Evolutionary conservation across 371 early-diverging fungal genomes (phyloP).

Genomic region (Batrachochytrium dendrobatidis): DNA sequence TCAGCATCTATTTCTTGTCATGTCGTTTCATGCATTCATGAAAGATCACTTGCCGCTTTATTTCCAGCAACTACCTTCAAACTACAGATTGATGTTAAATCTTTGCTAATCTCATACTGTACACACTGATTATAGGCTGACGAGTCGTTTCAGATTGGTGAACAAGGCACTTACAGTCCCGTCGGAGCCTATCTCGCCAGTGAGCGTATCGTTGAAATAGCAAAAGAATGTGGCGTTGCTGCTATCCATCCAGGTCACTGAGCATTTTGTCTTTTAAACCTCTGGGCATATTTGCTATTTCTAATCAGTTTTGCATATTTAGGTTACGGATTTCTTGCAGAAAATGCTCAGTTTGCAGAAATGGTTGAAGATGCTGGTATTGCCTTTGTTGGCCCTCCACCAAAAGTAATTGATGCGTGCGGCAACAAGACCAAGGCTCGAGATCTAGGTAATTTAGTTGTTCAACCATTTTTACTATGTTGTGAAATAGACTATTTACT

Average conservation of each 20-base stretch:
- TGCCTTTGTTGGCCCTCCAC: constrained; percentile 82
- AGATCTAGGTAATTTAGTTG: constrained; percentile 49
- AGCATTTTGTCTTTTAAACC: not conserved
- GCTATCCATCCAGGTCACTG: constrained; percentile 57
- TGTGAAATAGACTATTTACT: too few species aligned
- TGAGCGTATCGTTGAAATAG: constrained; percentile 83
- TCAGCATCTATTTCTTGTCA: too few species aligned
- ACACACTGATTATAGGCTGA: constrained; percentile 60
- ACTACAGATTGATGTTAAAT: too few species aligned
- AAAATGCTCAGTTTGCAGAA: constrained; percentile 71
- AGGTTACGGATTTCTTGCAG: constrained; percentile 82
- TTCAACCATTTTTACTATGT: not conserved
- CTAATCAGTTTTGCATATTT: constrained; percentile 4
- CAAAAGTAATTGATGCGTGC: constrained; percentile 77
- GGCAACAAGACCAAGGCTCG: constrained; percentile 96
- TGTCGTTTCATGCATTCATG: not conserved
- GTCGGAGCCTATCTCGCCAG: constrained; percentile 91
- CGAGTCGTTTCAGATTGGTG: constrained; percentile 86
- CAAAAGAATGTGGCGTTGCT: constrained; percentile 62
- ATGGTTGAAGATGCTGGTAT: constrained; percentile 86
- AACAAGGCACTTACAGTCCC: constrained; percentile 68
- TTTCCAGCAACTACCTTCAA: too few species aligned
- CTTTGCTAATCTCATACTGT: too few species aligned
- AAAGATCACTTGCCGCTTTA: too few species aligned
- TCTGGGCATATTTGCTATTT: too few species aligned